These are phyloP conservation scores for Posidonia oceanica DNA, from an alignment of 116 monocot genomes.

Conservation along the genomic window DNA sequence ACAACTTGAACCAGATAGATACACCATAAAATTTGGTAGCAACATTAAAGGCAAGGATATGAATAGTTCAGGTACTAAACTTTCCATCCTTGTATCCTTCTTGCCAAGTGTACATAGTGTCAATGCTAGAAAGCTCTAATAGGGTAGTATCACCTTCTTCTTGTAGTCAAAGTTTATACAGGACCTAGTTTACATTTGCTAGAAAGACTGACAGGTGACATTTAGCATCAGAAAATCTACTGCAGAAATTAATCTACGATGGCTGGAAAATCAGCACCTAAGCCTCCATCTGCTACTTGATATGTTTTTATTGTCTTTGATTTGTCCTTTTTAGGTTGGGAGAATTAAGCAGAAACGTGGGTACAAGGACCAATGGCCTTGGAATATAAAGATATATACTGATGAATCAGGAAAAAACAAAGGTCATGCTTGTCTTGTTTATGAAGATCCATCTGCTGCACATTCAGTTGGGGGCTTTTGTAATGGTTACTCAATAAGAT, in stretches of 20 bases:
- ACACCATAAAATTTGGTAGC: not conserved
- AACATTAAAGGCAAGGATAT: not conserved
- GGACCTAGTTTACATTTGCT: too few species aligned
- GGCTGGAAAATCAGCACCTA: too few species aligned
- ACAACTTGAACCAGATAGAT: too few species aligned
- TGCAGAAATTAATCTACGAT: too few species aligned
- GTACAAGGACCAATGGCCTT: conserved; percentile 98
- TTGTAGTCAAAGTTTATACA: too few species aligned
- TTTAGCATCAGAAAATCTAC: too few species aligned
- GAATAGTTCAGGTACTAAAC: not conserved
- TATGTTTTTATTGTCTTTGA: not conserved
- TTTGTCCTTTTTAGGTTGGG: conserved; percentile 53
- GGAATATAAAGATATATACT: conserved; percentile 93
- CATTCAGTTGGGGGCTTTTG: conserved; percentile 97
- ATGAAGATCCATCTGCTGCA: conserved; percentile 98
- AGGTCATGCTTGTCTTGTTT: conserved; percentile 84
- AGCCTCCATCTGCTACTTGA: too few species aligned
- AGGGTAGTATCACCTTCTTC: too few species aligned
- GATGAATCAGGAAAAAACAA: conserved; percentile 82
- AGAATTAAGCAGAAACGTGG: conserved; percentile 95
- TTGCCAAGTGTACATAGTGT: conserved; percentile 16
- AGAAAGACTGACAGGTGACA: too few species aligned
- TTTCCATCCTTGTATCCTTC: not conserved
- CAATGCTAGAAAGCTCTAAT: too few species aligned
- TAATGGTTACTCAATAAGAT: conserved; percentile 39